Base-by-base conservation (phyloP, 257 asterid species). In the Osmanthus fragrans region DNA sequence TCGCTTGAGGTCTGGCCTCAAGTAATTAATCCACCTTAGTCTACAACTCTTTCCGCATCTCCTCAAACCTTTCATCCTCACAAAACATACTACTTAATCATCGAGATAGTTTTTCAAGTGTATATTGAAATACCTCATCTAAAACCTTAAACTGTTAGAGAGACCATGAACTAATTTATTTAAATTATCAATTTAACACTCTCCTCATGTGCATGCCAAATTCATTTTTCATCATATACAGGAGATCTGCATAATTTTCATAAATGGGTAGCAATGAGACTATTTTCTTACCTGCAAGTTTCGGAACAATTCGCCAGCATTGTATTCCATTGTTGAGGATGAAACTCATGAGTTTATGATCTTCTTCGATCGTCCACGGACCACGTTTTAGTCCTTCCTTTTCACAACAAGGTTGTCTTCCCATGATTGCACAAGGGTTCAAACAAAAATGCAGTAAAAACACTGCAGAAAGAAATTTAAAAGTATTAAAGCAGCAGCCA, bases 381-480 rank as follows among this genome's bases (percentile, higher is more conserved):
- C 49, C 49, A 1, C 49, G 49, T 42, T 42, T 42, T 42, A 42
- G 15, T 42, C 49, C 49, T 42, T 42, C 49, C 49, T 42, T 42
- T 42, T 93, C 98, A 70, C 97, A 93, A 42, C 96, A 93, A 70
- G 97, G 97, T 76, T 90, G 97, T 70, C 98, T 84, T 79, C 98
- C 97, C 98, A 93, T 93, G 63, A 54, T 65, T 29, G 18, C 27
- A 3, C 39, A 42, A 11, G 16, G 30, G 60, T 56, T 12, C 63
- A 34, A 42, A 42, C 15, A 29, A 58, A 34, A 34, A 39, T 12
- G 49, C 33, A 18, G 29, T 80, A 18, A 25, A 40, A 56, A 69
- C 42, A 37, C 42, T 37, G 42, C 42, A 37, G 42, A 37, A 42
- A 2, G 49, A 42, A 42, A 12, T 10, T 7, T 49, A 39, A 30